These are phyloP conservation scores for Nicotiana tomentosiformis DNA, from an alignment of 257 asterid species.

Conservation along the genomic window DNA sequence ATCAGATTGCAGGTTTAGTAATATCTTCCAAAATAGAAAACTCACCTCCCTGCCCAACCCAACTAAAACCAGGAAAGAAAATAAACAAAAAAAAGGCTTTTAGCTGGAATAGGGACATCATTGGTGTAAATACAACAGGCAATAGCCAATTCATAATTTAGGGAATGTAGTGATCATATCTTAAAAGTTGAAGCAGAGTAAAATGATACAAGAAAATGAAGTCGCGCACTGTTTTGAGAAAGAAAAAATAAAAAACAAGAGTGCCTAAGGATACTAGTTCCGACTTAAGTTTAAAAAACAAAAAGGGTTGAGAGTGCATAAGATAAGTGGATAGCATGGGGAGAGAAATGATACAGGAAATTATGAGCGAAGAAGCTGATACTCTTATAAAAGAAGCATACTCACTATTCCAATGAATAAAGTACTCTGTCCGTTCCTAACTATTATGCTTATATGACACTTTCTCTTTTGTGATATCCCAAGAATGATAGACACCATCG, in stretches of 20 bases:
- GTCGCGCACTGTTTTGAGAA: neutral
- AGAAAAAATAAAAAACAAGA: too few relatives aligned
- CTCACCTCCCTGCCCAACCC: neutral
- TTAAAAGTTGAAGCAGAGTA: neutral
- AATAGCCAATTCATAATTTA: neutral
- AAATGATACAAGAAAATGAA: neutral
- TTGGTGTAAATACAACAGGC: neutral
- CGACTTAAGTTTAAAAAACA: too few relatives aligned
- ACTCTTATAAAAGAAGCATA: neutral
- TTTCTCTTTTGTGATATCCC: neutral
- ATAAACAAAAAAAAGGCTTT: neutral
- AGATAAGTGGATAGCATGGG: too few relatives aligned
- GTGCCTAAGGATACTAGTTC: too few relatives aligned
- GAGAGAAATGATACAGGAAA: too few relatives aligned
- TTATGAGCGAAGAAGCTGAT: neutral
- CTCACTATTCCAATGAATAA: neutral
- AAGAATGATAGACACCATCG: neutral
- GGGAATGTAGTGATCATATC: neutral
- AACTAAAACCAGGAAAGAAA: neutral
- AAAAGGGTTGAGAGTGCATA: too few relatives aligned
- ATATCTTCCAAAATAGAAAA: neutral
- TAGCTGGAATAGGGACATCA: neutral
- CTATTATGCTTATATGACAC: neutral
- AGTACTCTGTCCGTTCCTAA: neutral
- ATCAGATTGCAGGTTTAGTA: neutral